Percentiles rank a stretch among this genome's conserved stretches.
Evolutionary conservation across 1,284 basidiomycete species (phyloP).

Genomic region (Irpex lacteus): DNA sequence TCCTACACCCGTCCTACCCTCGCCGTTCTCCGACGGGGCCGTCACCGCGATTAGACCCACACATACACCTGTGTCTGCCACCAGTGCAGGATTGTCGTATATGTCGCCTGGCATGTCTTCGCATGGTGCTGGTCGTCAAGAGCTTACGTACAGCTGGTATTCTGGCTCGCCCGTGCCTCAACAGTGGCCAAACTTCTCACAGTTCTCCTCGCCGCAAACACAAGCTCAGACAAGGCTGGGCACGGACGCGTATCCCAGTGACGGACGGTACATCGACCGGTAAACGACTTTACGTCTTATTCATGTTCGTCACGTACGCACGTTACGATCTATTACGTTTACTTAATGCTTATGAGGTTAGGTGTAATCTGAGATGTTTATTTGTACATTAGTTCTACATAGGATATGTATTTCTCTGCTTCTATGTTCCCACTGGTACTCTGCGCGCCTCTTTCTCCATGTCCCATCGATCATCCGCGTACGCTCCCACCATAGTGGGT

Average conservation of each 20-base stretch:
- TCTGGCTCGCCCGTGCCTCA: conserved; percentile 5
- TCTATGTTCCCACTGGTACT: background rate
- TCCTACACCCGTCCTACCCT: background rate
- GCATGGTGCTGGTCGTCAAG: conserved; percentile 11
- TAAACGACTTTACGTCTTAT: background rate
- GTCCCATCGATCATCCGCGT: background rate
- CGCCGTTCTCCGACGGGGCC: conserved; percentile 9
- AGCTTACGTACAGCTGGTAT: conserved; percentile 14
- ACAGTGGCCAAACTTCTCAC: background rate
- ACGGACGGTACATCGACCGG: background rate
- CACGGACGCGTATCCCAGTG: background rate
- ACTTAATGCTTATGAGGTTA: background rate
- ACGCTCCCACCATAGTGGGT: background rate
- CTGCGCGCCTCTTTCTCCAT: background rate
- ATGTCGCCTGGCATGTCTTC: conserved; percentile 13
- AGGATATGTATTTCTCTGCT: background rate
- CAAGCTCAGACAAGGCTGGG: background rate
- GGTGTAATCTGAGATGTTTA: background rate
- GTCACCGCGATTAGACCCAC: conserved; percentile 12
- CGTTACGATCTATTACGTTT: background rate
- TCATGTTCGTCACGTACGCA: background rate
- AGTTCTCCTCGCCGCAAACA: conserved; percentile 6
- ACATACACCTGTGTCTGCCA: conserved; percentile 10
- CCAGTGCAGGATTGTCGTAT: conserved; percentile 6
- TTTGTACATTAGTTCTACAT: background rate